phyloP scores from a whole-genome alignment of 1,139 yeast species.

The Kodamaea anthophila region DNA sequence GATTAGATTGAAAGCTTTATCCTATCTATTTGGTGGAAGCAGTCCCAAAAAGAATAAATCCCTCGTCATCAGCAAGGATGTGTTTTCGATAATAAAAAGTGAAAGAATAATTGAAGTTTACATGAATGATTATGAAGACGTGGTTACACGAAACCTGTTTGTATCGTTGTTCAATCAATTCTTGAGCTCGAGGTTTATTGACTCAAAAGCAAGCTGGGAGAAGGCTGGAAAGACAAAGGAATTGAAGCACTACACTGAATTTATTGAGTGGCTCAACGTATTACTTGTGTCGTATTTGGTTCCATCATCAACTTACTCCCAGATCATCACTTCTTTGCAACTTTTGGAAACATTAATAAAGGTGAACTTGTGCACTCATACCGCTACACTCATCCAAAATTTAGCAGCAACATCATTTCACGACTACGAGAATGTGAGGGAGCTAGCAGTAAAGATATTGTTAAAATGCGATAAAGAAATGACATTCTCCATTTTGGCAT shows the following conservation, averaged over 20 bases:
- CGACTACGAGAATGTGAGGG: slow-evolving; percentile 72
- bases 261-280: slow-evolving; percentile 37
- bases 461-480: slow-evolving; percentile 50
- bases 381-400: slow-evolving; percentile 34
- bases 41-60: slow-evolving; percentile 52
- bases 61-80: slow-evolving; percentile 37
- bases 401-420: slow-evolving; percentile 59
- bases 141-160: slow-evolving; percentile 63
- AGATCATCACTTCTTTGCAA: slow-evolving; percentile 45
- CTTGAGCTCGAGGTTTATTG: slow-evolving; percentile 51
- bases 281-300: slow-evolving; percentile 39
- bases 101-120: slow-evolving; percentile 38
- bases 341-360: slow-evolving; percentile 35
- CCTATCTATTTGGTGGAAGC: slow-evolving; percentile 44
- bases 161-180: slow-evolving; percentile 56
- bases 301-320: slow-evolving; percentile 70
- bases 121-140: slow-evolving; percentile 51
- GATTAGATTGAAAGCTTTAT: slow-evolving; percentile 52
- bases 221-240: too few species aligned
- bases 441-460: slow-evolving; percentile 43
- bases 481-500: too few species aligned
- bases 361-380: slow-evolving; percentile 15
- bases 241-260: slow-evolving; percentile 18
- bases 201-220: slow-evolving; percentile 56
- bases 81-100: slow-evolving; percentile 37